Evolutionary conservation across 306 rosid genomes (phyloP), one percentile per base, ranked within the genome.

Genomic region (Prunus mira): DNA sequence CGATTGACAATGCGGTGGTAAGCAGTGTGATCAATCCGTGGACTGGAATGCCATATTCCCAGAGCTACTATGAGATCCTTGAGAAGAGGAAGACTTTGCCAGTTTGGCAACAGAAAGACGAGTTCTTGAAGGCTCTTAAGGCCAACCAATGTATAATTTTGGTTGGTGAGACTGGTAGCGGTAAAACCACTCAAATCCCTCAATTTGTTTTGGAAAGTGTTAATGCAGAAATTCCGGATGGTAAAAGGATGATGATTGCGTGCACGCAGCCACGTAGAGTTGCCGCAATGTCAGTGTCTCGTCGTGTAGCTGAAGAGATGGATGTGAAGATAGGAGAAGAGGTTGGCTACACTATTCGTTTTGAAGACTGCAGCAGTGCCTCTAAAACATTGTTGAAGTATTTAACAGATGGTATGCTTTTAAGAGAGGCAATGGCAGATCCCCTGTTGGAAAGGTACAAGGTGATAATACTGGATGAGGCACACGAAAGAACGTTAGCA

Each of bases 231-330:
- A 70, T 79, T 32, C 76, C 87, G 0, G 90, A 87, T 84, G 87
- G 84, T 45, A 86, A 87, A 15, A 89, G 86, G 82, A 81, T 86
- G 91, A 84, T 89, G 93, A 46, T 89, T 72, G 97, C 91, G 9
- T 91, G 97, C 60, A 89, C 94, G 52, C 94, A 89, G 77, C 97
- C 94, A 28, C 87, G 97, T 38, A 81, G 92, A 72, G 92, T 87
- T 82, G 91, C 91, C 63, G 94, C 93, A 5, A 91, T 87, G 91
- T 87, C 97, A 78, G 92, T 89, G 81, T 91, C 97, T 10, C 71
- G 84, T 22, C 91, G 94, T 72, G 94, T 89, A 77, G 97, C 97
- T 4, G 92, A 91, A 78, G 97, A 91, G 87, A 91, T 91, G 97
- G 94, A 89, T 65, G 94, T 91, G 6, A 76, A 54, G 62, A 87